These are phyloP conservation scores for Melaleuca quinquenervia DNA, from an alignment of 345 rosid species.

Conservation along the genomic window DNA sequence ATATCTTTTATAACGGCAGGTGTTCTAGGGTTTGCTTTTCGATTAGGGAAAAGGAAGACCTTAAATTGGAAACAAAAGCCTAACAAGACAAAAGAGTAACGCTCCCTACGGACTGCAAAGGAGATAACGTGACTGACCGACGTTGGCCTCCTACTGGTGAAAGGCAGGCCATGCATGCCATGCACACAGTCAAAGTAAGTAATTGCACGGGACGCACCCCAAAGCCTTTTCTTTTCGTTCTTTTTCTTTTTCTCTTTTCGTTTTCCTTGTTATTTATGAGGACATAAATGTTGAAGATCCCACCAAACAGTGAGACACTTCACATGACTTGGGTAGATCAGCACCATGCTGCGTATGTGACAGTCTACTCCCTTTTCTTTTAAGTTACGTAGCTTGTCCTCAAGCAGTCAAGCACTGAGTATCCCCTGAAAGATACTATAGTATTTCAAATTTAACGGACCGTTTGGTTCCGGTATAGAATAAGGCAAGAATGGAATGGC, in stretches of 20 bases:
- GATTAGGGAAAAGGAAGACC: not conserved
- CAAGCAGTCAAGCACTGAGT: not conserved
- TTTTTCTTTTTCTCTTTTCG: not conserved
- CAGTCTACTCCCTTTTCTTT: not conserved
- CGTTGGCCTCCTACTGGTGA: not conserved
- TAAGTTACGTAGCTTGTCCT: not conserved
- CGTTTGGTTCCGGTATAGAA: not conserved
- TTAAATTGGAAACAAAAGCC: not conserved
- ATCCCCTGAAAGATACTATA: not conserved
- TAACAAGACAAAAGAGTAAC: not conserved
- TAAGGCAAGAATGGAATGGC: not conserved
- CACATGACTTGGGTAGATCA: not conserved
- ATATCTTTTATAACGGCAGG: not conserved
- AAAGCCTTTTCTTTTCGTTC: not conserved
- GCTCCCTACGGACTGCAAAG: not conserved
- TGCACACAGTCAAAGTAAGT: not conserved
- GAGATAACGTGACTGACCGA: not conserved
- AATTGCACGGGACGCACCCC: not conserved
- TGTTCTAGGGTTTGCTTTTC: not conserved
- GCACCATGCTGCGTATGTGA: not conserved
- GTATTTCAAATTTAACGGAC: not conserved
- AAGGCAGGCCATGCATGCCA: not conserved
- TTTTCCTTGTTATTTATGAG: not conserved
- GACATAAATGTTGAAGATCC: not conserved
- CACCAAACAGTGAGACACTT: not conserved